Evolutionary conservation across 2,329 filamentous ascomycete species (phyloP).

Genomic region (Neofusicoccum kwambonambiense): DNA sequence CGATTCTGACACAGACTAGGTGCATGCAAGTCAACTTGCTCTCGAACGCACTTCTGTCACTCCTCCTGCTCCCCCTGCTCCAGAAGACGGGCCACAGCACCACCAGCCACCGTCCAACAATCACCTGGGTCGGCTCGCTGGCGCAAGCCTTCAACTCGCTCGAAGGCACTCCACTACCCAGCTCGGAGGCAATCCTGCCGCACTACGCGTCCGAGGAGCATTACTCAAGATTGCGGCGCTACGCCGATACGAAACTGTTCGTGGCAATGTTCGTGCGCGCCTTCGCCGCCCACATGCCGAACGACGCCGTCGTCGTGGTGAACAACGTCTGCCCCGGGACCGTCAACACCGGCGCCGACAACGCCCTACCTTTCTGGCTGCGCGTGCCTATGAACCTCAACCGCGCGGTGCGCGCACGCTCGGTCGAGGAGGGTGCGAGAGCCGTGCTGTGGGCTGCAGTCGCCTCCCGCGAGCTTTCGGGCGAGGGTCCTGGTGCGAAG

Average conservation of each 20-base stretch:
- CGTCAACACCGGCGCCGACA: conserved; percentile 4
- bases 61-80: background rate
- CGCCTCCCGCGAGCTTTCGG: background rate
- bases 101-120: background rate
- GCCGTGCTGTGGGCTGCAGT: background rate
- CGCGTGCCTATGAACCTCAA: conserved; percentile 13
- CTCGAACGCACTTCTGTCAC: background rate
- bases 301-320: background rate
- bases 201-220: background rate
- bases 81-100: background rate
- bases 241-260: conserved; percentile 4
- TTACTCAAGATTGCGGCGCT: background rate
- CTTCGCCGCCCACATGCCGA: background rate
- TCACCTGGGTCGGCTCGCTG: conserved; percentile 5
- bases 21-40: conserved; percentile 6
- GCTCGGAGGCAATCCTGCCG: background rate
- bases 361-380: conserved; percentile 7
- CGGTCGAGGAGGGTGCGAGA: background rate
- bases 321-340: conserved; percentile 7
- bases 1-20: background rate
- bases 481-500: background rate
- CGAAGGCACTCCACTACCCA: background rate
- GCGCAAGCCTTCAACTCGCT: conserved; percentile 2
- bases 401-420: background rate
- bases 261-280: conserved; percentile 1